Base-by-base conservation (phyloP, 1,139 yeast species). In the Candida freyschussii region DNA sequence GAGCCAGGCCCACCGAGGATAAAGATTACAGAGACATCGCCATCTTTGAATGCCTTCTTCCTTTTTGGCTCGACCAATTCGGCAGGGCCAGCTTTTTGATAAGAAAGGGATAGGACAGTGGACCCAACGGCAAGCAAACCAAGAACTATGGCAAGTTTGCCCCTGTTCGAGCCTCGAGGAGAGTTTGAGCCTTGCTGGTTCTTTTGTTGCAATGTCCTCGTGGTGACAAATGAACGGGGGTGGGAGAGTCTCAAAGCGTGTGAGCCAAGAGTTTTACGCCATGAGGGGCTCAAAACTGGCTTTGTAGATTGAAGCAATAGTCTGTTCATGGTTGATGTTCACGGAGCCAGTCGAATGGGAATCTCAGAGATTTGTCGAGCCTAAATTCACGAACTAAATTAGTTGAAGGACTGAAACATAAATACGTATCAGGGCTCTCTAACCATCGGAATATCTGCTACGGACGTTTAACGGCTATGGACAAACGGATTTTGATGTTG, bases 1-100 rank as follows among this genome's bases (percentile, higher is more conserved):
- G 95, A 81, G 12, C 98, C 96, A 24, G 73, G 73, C 6, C 74
- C 86, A 21, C 95, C 95, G 24, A 91, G 72, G 7, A 91, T 96
- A 57, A 85, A 91, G 18, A 91, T 71, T 7, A 91, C 95, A 20
- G 84, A 75, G 20, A 84, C 74, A 37, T 79, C 75, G 24, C 77
- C 78, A 4, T 69, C 68, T 6, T 72, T 58, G 53, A 82, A 82
- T 1, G 80, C 49, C 40, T 32, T 42, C 23, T 32, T 30, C 28
- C 68, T 44, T 5, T 70, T 34, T 9, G 67, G 72, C 45, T 74
- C 80, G 29, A 72, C 43, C 8, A 74, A 67, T 27, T 72, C 64
- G 32, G 56, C 56, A 3, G 80, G 80, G 10, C 52, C 54, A 24
- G 58, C 62, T 47, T 65, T 72, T 43, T 62, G 66, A 55, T 65